Base-by-base conservation (phyloP, 139 green algal species). In the Astrephomene gubernaculifera region DNA sequence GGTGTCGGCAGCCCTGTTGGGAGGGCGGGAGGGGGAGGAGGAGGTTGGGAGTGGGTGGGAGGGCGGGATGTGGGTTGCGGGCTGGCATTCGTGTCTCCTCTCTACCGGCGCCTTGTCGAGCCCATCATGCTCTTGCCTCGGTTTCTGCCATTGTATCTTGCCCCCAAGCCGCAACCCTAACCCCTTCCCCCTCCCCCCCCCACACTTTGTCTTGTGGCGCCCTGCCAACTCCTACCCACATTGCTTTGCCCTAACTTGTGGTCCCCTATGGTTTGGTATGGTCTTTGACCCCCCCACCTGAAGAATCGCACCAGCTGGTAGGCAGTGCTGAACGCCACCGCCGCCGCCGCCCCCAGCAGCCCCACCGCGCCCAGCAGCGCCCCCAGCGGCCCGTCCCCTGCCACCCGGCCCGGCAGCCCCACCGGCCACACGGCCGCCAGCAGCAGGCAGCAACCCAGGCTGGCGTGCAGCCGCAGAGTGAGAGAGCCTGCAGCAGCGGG, bases 241-340 rank as follows among this genome's bases (percentile, higher is more conserved):
- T n/a, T 22, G 6, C 57, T n/a, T 6, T 22, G 6, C 57, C 57
- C 19, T 35, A 57, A 57, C 36, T n/a, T n/a, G n/a, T n/a, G n/a
- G n/a, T n/a, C n/a, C n/a, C n/a, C n/a, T n/a, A n/a, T n/a, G n/a
- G n/a, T n/a, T n/a, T n/a, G n/a, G n/a, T n/a, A n/a, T n/a, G n/a
- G n/a, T n/a, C n/a, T n/a, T n/a, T n/a, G n/a, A n/a, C n/a, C n/a
- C n/a, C 14, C 71, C 17, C 17, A 80, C 72, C 72, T 70, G 53
- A 82, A 82, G 73, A 38, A 82, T 67, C 79, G 79, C 38, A 96
- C 94, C 78, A 96, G 86, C 86, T 97, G 95, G 87, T 97, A 97
- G 65, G 82, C 81, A 21, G 94, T 93, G 68, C 87, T 94, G 89
- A 97, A 97, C 33, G 95, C 93, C 12, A 97, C 85, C 43, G 91